phyloP scores from a whole-genome alignment of 2,329 filamentous ascomycete genomes.

The Colletotrichum spaethianum region DNA sequence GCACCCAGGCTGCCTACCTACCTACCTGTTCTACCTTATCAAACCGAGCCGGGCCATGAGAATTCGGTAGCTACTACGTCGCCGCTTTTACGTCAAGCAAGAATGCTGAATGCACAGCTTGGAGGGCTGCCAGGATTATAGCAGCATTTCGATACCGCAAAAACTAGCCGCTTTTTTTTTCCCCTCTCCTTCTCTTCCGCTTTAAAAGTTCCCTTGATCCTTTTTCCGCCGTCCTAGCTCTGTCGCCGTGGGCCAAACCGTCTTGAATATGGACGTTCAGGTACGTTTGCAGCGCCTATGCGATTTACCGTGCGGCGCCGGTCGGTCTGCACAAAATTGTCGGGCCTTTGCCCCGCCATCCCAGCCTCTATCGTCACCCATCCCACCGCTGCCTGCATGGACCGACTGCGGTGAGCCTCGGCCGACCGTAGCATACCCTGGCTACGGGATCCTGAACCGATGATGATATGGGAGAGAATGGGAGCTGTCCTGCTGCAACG shows the following conservation, averaged over 20 bases:
- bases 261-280: conserved; percentile 63
- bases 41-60: conserved; percentile 54
- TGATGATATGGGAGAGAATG: not conserved
- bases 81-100: conserved; percentile 50
- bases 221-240: conserved; percentile 2
- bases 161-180: conserved; percentile 31
- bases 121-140: conserved; percentile 60
- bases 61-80: conserved; percentile 58
- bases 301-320: conserved; percentile 15
- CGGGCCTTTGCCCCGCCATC: conserved; percentile 47
- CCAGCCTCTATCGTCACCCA: conserved; percentile 44
- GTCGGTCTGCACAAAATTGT: conserved; percentile 22
- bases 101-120: conserved; percentile 58
- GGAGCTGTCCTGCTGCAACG: not conserved
- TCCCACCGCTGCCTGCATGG: conserved; percentile 26
- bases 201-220: conserved; percentile 7
- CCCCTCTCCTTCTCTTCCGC: conserved; percentile 36
- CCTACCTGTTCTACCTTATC: conserved; percentile 17
- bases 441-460: not conserved
- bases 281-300: conserved; percentile 51
- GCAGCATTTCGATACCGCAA: conserved; percentile 53
- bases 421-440: conserved; percentile 19
- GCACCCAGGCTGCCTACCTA: not conserved
- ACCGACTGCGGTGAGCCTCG: not conserved
- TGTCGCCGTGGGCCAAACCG: conserved; percentile 28